A percentile compares a stretch with the other conserved stretches of the same genome.
These are phyloP conservation scores for Obba rivulosa DNA, from an alignment of 768 basidiomycete species.

Conservation along the genomic window DNA sequence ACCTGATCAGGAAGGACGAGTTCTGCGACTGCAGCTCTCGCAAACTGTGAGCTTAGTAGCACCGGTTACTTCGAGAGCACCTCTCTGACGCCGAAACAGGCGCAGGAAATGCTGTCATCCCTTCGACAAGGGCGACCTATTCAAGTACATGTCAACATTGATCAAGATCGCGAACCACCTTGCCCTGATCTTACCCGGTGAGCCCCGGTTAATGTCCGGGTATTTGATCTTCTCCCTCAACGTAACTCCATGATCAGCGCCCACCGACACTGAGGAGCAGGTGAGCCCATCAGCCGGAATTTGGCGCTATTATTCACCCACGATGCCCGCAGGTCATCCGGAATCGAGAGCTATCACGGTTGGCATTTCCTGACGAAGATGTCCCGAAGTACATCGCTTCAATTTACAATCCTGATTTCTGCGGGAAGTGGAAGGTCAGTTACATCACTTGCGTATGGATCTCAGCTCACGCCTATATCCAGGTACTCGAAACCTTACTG, in stretches of 20 bases:
- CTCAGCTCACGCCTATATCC: not conserved
- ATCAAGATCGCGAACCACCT: conserved; percentile 90
- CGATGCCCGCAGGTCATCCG: conserved; percentile 33
- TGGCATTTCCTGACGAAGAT: conserved; percentile 55
- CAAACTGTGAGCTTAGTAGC: conserved; percentile 35
- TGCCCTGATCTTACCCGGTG: conserved; percentile 79
- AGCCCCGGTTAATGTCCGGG: not conserved
- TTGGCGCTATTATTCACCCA: not conserved
- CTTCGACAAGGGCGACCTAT: conserved; percentile 44
- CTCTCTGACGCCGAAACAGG: conserved; percentile 35
- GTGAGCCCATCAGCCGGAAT: conserved; percentile 25
- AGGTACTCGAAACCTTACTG: conserved; percentile 68
- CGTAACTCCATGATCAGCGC: conserved; percentile 36
- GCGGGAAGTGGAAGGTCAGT: conserved; percentile 82
- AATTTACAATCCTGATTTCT: conserved; percentile 59
- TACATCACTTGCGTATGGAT: not conserved
- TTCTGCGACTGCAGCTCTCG: conserved; percentile 65
- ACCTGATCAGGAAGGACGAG: conserved; percentile 67
- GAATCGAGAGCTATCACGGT: conserved; percentile 55
- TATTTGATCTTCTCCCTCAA: too few species aligned
- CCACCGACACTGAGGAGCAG: conserved; percentile 66
- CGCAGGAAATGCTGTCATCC: conserved; percentile 55
- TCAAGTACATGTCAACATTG: conserved; percentile 76
- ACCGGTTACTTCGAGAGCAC: not conserved
- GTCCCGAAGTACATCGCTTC: conserved; percentile 58